Conservation (phyloP, 2,329 filamentous ascomycete genomes). For the Ceratocystis lukuohia region DNA sequence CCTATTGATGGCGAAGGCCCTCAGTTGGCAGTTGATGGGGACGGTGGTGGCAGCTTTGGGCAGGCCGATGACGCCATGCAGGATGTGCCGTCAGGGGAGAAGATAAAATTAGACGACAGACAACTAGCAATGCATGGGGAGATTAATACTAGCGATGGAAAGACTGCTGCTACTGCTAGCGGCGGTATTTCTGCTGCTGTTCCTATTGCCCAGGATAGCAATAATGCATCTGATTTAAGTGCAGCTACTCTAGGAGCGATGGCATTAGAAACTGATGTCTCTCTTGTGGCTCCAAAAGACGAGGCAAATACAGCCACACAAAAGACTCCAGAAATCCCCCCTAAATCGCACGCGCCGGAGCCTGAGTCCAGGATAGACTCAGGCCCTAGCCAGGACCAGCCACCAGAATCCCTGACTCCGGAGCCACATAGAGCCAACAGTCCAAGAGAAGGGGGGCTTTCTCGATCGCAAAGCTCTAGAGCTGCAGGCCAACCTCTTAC, state of each 20-base stretch:
- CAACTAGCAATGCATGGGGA: background rate
- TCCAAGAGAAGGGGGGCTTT: slow-evolving; percentile 5
- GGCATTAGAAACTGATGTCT: background rate
- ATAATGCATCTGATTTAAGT: background rate
- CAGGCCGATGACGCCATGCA: slow-evolving; percentile 5
- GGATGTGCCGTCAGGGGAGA: background rate
- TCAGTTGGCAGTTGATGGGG: background rate
- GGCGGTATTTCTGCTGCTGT: background rate
- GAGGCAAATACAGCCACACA: background rate
- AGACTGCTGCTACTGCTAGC: background rate
- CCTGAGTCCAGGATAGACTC: background rate
- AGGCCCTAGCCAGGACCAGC: background rate
- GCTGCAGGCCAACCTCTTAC: slow-evolving; percentile 4
- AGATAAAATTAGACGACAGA: background rate
- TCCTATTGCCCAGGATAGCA: background rate
- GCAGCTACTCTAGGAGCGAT: background rate
- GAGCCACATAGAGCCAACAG: slow-evolving; percentile 14
- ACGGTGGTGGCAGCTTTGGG: background rate
- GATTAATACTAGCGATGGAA: background rate
- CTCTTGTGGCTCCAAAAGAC: background rate
- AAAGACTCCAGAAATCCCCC: background rate
- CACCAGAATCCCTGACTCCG: background rate
- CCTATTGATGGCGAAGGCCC: background rate
- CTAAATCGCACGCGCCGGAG: slow-evolving; percentile 4
- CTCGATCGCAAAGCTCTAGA: slow-evolving; percentile 8